phyloP scores from a whole-genome alignment of 2,329 filamentous ascomycete species.

The Apiospora aurea region DNA sequence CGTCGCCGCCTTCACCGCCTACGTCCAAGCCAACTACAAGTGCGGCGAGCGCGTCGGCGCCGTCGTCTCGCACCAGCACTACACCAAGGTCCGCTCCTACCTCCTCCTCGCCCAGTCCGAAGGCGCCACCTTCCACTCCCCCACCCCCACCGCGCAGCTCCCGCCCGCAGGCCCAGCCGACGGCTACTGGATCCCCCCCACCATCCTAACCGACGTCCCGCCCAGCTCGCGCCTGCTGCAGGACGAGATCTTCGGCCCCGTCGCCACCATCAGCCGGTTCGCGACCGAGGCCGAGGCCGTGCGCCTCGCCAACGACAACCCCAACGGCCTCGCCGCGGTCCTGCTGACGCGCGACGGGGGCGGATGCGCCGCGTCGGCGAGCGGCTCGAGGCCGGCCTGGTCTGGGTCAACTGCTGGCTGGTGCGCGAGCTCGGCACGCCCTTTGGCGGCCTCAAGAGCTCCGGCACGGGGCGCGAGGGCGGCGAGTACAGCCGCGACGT shows the following conservation, averaged over 20 bases:
- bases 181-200: slow-evolving; percentile 41
- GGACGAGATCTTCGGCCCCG: slow-evolving; percentile 53
- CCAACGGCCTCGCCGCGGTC: slow-evolving; percentile 41
- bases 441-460: slow-evolving; percentile 45
- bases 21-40: slow-evolving; percentile 35
- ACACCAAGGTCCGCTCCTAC: slow-evolving; percentile 39
- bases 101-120: slow-evolving; percentile 35
- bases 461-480: slow-evolving; percentile 42
- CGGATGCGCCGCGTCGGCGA: slow-evolving; percentile 42
- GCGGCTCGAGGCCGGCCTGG: slow-evolving; percentile 42
- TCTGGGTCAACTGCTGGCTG: slow-evolving; percentile 46
- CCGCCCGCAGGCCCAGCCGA: slow-evolving; percentile 29
- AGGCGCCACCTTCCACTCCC: slow-evolving; percentile 33
- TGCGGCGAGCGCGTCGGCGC: slow-evolving; percentile 37
- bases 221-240: slow-evolving; percentile 39
- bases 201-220: slow-evolving; percentile 37
- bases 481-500: slow-evolving; percentile 44
- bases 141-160: slow-evolving; percentile 23
- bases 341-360: slow-evolving; percentile 41
- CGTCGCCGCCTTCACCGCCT: slow-evolving; percentile 33
- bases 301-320: slow-evolving; percentile 39
- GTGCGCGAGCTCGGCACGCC: slow-evolving; percentile 43
- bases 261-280: slow-evolving; percentile 49
- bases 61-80: slow-evolving; percentile 40
- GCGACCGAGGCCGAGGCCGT: slow-evolving; percentile 39